Conservation (phyloP, 257 asterid species). For the Fraxinus pennsylvanica region DNA sequence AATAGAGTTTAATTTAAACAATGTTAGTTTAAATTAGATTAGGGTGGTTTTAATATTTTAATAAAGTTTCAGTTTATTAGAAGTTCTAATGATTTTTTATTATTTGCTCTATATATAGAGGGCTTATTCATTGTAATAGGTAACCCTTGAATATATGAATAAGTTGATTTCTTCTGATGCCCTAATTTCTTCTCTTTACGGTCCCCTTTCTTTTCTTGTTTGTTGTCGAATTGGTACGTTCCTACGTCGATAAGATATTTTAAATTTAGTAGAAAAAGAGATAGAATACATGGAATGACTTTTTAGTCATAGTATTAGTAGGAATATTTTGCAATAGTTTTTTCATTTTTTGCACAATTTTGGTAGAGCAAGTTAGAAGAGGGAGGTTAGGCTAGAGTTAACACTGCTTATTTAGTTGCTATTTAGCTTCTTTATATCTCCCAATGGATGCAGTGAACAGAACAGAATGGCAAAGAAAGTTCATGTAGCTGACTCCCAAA, state of each 20-base stretch:
- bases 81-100: too few relatives aligned
- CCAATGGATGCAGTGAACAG: not conserved
- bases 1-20: too few relatives aligned
- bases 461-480: not conserved
- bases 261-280: not conserved
- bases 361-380: not conserved
- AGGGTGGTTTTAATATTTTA: too few relatives aligned
- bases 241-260: too few relatives aligned
- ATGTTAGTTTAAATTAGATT: too few relatives aligned
- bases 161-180: too few relatives aligned
- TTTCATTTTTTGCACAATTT: not conserved
- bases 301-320: not conserved
- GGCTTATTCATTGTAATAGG: too few relatives aligned
- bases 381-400: not conserved
- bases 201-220: too few relatives aligned
- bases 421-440: not conserved
- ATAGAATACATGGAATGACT: not conserved
- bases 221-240: too few relatives aligned
- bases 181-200: not conserved
- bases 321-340: not conserved
- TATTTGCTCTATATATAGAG: too few relatives aligned
- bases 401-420: not conserved
- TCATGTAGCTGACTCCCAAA: not conserved
- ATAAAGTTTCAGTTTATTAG: too few relatives aligned
- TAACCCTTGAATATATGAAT: too few relatives aligned